Evolutionary conservation across 768 basidiomycete genomes (phyloP), one percentile per base, ranked within the genome.

Genomic region (Kondoa malvinella): DNA sequence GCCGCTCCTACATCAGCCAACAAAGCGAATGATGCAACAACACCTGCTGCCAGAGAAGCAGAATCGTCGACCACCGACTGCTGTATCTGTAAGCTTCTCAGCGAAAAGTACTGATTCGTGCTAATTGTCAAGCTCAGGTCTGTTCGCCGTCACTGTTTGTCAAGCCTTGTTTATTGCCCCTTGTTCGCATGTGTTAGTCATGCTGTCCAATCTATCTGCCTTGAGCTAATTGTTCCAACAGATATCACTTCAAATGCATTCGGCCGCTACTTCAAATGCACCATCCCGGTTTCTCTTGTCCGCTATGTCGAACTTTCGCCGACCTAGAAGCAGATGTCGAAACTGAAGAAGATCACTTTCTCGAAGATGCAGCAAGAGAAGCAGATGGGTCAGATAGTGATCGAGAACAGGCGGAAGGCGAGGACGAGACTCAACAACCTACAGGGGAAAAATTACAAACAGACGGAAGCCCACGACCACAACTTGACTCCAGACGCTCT

Each of bases 161-260:
- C 94, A 99, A 78, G 88, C 91, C 0, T 84, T 97, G 61, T 96
- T 99, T 80, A 92, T 99, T 75, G 91, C 94, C 31, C 94, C 94
- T 0, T 99, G 94, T 50, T 50, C 40, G 8, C 40, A 50, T 21
- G 40, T 50, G 12, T n/a, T n/a, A n/a, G n/a, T n/a, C n/a, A n/a
- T n/a, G n/a, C n/a, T n/a, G n/a, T n/a, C n/a, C n/a, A n/a, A n/a
- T n/a, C n/a, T n/a, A n/a, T n/a, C n/a, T n/a, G n/a, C n/a, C n/a
- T n/a, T n/a, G n/a, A n/a, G n/a, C n/a, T n/a, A n/a, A n/a, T n/a
- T n/a, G n/a, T 78, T 92, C 89, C 0, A 94, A 99, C 77, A 86
- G 91, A 68, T 78, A 77, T 70, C 78, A 77, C 69, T 77, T 60
- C 69, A 59, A 34, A 30, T 32, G 94, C 77, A 92, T 99, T 69